Percentiles rank a stretch among this genome's conserved stretches.
These are phyloP conservation scores for Gamsiella multidivaricata DNA, from an alignment of 192 early-diverging fungal species.

Conservation along the genomic window DNA sequence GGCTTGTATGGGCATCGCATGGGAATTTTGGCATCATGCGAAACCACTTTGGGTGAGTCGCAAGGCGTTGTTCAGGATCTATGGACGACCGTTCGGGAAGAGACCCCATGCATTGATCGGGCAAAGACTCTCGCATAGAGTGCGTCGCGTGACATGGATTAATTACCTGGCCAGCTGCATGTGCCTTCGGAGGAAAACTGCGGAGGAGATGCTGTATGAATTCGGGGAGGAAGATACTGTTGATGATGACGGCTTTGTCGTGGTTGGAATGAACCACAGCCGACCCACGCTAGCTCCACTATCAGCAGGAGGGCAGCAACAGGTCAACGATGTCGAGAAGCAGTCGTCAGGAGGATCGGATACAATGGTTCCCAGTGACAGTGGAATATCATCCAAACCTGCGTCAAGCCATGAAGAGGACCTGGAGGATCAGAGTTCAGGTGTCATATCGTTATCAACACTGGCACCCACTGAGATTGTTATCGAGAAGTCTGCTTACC, in stretches of 20 bases:
- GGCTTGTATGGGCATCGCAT: conserved; percentile 20
- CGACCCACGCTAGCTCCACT: background rate
- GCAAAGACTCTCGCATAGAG: background rate
- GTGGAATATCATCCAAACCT: conserved; percentile 2
- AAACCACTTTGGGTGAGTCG: conserved; percentile 31
- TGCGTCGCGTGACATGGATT: conserved; percentile 11
- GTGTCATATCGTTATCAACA: background rate
- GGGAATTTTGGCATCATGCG: conserved; percentile 37
- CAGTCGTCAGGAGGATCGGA: background rate
- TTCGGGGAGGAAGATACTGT: background rate
- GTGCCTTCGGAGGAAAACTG: conserved; percentile 19
- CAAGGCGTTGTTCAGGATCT: conserved; percentile 28
- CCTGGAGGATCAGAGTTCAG: too few relatives aligned
- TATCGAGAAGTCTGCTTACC: conserved; percentile 3
- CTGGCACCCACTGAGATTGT: background rate
- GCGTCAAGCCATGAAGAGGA: background rate
- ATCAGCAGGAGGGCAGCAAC: too few relatives aligned
- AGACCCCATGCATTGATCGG: conserved; percentile 13
- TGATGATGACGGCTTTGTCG: background rate
- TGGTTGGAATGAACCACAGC: background rate
- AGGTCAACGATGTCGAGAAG: background rate
- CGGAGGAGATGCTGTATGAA: conserved; percentile 24
- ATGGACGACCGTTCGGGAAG: conserved; percentile 49
- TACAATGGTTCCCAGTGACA: background rate
- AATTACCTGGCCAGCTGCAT: conserved; percentile 24